Base-by-base conservation (phyloP, 305 asterid species). In the Ilex paraguariensis region DNA sequence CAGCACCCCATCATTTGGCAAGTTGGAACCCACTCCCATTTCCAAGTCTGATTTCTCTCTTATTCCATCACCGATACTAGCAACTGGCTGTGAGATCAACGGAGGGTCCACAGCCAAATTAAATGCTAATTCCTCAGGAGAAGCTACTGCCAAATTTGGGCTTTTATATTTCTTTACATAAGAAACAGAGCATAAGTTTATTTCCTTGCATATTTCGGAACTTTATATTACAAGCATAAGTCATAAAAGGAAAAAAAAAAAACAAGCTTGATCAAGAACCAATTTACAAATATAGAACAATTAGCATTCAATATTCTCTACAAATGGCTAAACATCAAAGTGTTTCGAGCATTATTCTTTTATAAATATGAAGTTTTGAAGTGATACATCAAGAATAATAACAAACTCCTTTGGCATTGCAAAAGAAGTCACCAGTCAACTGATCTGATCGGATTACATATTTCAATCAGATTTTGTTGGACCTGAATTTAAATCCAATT, bases 161-260 rank as follows among this genome's bases (percentile, higher is more conserved):
- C 63, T 71, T 33, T 77, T 73, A 72, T 76, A 82, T 74, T 72
- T 79, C 85, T 77, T 64, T 28, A 40, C 17, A 31, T 54, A 70
- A 30, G 54, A 61, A 33, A 51, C 53, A 59, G 49, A 67, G 46
- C 55, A 6, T 21, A 54, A n/a, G 57, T 40, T 12, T 21, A 13
- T 14, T 21, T 21, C 13, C 14, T 11, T 56, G 48, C 9, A 49
- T 11, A 53, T 21, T 21, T 21, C 28, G 28, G 28, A 21, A 21
- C 28, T 21, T 21, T 21, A 21, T 21, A 15, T 53, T 39, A 12
- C 28, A 60, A 10, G 50, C 28, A 52, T 15, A 58, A 59, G 44
- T 57, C n/a, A n/a, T 12, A 54, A 53, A 50, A 45, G 7, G 53
- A 1, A 0, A 12, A 11, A 46, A 31, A 52, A 15, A 36, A 10